phyloP scores from a whole-genome alignment of 2,329 filamentous ascomycete genomes.

The Pyricularia sp. region DNA sequence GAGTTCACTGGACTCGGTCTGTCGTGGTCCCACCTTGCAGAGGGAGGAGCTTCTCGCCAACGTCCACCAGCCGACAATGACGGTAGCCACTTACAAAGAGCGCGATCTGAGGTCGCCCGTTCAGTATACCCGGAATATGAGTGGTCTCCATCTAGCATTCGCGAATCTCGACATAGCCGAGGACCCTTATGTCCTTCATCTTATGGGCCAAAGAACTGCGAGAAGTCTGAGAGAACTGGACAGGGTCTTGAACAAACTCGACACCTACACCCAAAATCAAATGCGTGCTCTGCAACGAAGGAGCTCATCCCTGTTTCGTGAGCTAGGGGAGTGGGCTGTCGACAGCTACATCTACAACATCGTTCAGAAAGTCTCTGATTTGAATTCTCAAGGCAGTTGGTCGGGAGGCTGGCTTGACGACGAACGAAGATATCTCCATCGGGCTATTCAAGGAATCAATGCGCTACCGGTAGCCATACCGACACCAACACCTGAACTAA shows the following conservation, averaged over 20 bases:
- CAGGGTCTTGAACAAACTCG: conserved; percentile 25
- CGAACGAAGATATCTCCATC: conserved; percentile 43
- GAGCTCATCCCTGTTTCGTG: conserved; percentile 33
- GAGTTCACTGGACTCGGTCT: conserved; percentile 53
- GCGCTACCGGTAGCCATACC: conserved; percentile 8
- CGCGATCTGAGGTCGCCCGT: conserved; percentile 17
- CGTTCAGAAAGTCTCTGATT: conserved; percentile 21
- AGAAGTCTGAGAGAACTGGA: conserved; percentile 24
- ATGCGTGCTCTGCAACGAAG: conserved; percentile 40
- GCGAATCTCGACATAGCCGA: conserved; percentile 37
- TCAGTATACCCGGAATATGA: conserved; percentile 23
- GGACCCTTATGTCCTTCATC: conserved; percentile 45
- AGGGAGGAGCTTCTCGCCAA: conserved; percentile 55
- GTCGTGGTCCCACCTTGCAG: conserved; percentile 54
- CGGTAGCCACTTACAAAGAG: conserved; percentile 19
- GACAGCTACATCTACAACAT: conserved; percentile 49
- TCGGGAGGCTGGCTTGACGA: conserved; percentile 30
- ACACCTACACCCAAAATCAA: conserved; percentile 41
- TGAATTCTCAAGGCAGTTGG: conserved; percentile 8
- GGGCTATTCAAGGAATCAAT: conserved; percentile 23
- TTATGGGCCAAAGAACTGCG: conserved; percentile 28
- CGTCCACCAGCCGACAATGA: conserved; percentile 52
- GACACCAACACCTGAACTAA: conserved; percentile 8
- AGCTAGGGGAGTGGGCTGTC: conserved; percentile 56
- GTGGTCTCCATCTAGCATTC: conserved; percentile 27